Base-by-base conservation (phyloP, 2,329 filamentous ascomycete genomes). In the Aureobasidium vineae region DNA sequence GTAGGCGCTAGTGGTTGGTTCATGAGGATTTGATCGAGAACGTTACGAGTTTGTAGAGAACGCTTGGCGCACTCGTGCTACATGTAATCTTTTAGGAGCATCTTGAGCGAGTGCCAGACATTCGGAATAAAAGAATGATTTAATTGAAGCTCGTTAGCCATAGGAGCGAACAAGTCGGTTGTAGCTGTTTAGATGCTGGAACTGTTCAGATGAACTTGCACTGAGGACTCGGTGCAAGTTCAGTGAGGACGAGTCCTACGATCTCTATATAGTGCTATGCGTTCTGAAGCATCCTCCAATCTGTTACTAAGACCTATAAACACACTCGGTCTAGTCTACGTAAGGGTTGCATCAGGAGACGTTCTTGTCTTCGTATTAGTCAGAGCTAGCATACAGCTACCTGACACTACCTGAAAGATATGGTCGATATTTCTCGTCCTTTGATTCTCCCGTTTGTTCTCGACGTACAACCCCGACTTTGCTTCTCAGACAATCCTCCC, bases 1-100 rank as follows among this genome's bases (percentile, higher is more conserved):
- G 38, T 15, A 53, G 60, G 38, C 61, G 61, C 61, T 64, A 64
- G 61, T 54, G 59, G 31, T 63, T 54, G 59, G 31, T 63, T 31
- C 15, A 31, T 28, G 21, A 16, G 15, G 45, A 63, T 6, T 4
- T 8, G 0, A 15, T 63, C 8, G 3, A 40, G 59, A 63, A 50
- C 43, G 59, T 52, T 21, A 5, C 19, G 3, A 36, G 28, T 5
- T 19, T 21, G 3, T 60, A 36, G 16, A 47, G 57, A 60, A 60
- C 57, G 31, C 16, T 40, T 40, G 10, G 31, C 15, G 23, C 15
- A 36, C 21, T 26, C 13, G 15, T 56, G 13, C 36, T 41, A 21
- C 21, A 19, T 41, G n/a, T 19, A 16, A 13, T 26, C 5, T 26
- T 54, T 11, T 16, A 6, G 11, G n/a, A 10, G n/a, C 21, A n/a